These are phyloP conservation scores for Termitomyces sp. DNA, from an alignment of 768 basidiomycete species.

Conservation along the genomic window DNA sequence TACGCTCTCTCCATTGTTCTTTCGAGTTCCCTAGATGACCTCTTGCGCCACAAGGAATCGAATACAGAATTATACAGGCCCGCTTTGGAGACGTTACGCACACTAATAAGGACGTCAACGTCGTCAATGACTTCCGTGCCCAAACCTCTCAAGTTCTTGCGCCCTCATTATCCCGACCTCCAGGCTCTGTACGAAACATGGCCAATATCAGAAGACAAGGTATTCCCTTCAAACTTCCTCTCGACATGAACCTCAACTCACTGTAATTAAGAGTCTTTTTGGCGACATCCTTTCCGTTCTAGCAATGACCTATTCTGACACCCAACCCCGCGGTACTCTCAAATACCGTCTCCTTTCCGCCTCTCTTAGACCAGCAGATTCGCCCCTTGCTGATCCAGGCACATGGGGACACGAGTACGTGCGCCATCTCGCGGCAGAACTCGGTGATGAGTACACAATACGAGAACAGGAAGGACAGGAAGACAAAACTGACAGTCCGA, in stretches of 20 bases:
- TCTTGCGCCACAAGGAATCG: slow-evolving; percentile 57
- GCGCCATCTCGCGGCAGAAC: slow-evolving; percentile 91
- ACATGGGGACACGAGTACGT: slow-evolving; percentile 99
- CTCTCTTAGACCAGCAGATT: slow-evolving; percentile 55
- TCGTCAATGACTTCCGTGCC: slow-evolving; percentile 99
- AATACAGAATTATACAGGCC: slow-evolving; percentile 81
- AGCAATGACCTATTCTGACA: slow-evolving; percentile 99
- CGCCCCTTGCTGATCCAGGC: slow-evolving; percentile 82
- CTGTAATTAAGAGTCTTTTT: slow-evolving; percentile 69
- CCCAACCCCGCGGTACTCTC: slow-evolving; percentile 92
- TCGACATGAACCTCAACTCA: not conserved
- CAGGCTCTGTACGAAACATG: slow-evolving; percentile 81
- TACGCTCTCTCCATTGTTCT: slow-evolving; percentile 25
- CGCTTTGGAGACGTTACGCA: slow-evolving; percentile 89
- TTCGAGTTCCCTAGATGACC: not conserved
- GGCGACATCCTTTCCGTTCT: slow-evolving; percentile 97
- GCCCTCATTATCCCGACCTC: slow-evolving; percentile 87
- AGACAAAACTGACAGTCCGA: slow-evolving; percentile 18
- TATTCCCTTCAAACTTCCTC: slow-evolving; percentile 19
- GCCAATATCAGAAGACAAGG: slow-evolving; percentile 74
- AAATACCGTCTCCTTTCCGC: slow-evolving; percentile 85
- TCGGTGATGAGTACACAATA: slow-evolving; percentile 84
- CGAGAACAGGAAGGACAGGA: slow-evolving; percentile 49
- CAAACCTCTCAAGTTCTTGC: slow-evolving; percentile 96
- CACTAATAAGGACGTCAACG: slow-evolving; percentile 91